phyloP scores from a whole-genome alignment of 768 basidiomycete species.

The Lyophyllum semitale region DNA sequence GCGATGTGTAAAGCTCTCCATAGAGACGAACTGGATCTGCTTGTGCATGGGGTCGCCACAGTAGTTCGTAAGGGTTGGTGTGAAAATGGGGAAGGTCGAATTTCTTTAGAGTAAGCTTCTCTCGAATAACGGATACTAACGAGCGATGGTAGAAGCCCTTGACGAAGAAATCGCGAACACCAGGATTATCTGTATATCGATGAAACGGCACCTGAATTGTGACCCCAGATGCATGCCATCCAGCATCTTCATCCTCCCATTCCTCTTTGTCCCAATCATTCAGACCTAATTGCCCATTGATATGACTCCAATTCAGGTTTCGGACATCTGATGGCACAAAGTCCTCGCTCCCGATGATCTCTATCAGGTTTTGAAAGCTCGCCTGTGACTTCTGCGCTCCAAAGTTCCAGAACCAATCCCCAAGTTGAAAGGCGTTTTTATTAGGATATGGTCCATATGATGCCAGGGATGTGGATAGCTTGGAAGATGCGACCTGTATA shows the following conservation, averaged over 20 bases:
- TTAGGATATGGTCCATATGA: constrained; percentile 14
- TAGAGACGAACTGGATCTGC: constrained; percentile 6
- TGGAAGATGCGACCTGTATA: background rate
- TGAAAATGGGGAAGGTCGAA: constrained; percentile 3
- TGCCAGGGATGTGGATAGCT: background rate
- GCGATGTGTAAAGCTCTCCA: constrained; percentile 18
- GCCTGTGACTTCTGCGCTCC: constrained; percentile 19
- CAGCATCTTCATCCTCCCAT: constrained; percentile 14
- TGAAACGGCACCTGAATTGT: constrained; percentile 10
- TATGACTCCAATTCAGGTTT: constrained; percentile 4
- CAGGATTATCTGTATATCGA: background rate
- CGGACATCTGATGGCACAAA: constrained; percentile 9
- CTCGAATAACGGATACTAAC: constrained; percentile 15
- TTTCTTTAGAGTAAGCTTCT: constrained; percentile 6
- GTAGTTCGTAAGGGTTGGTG: constrained; percentile 19
- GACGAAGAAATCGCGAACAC: constrained; percentile 1
- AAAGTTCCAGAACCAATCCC: constrained; percentile 21
- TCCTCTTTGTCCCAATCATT: constrained; percentile 1
- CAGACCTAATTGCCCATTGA: constrained; percentile 1
- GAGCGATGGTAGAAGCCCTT: constrained; percentile 13
- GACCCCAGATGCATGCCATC: constrained; percentile 11
- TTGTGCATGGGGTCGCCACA: constrained; percentile 4
- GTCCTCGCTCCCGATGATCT: constrained; percentile 5
- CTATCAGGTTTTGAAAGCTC: constrained; percentile 13
- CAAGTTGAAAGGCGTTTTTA: constrained; percentile 11